A percentile compares a stretch with the other conserved stretches of the same genome.
Evolutionary conservation across 2,329 filamentous ascomycete species (phyloP).

Genomic region (Sporothrix mexicana): DNA sequence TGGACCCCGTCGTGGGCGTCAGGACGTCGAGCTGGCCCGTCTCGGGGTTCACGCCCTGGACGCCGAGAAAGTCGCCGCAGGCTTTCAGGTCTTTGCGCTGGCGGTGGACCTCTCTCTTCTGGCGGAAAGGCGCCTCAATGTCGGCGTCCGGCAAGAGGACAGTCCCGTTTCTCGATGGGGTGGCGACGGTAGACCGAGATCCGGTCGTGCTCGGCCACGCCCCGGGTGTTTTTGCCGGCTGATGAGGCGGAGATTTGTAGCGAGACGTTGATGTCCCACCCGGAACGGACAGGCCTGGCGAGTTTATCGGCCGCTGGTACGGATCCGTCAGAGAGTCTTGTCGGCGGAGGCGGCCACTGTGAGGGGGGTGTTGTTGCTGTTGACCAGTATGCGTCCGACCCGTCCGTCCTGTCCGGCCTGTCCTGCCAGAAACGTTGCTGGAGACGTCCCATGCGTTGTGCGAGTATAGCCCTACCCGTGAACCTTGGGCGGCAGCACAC

Average conservation of each 20-base stretch:
- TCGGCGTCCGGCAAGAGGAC: background rate
- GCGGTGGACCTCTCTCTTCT: slow-evolving; percentile 47
- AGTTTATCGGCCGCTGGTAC: background rate
- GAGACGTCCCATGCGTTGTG: background rate
- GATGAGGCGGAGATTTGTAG: background rate
- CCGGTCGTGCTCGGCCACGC: slow-evolving; percentile 21
- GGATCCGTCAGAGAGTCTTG: slow-evolving; percentile 8
- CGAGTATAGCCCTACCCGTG: background rate
- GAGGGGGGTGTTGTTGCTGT: too few relatives aligned
- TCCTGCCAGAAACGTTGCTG: background rate
- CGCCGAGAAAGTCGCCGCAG: slow-evolving; percentile 64
- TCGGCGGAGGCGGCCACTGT: background rate
- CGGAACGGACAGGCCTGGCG: background rate
- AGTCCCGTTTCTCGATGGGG: background rate
- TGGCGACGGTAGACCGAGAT: background rate
- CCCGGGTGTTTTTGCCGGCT: background rate
- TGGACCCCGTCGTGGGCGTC: slow-evolving; percentile 56
- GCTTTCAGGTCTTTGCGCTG: slow-evolving; percentile 56
- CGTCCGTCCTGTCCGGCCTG: too few relatives aligned
- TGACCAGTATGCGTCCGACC: too few relatives aligned
- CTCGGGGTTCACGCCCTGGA: slow-evolving; percentile 63
- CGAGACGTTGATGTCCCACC: background rate
- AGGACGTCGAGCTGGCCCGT: slow-evolving; percentile 60
- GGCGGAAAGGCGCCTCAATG: slow-evolving; percentile 41
- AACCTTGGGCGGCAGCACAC: too few relatives aligned